These are phyloP conservation scores for Irpex sp. DNA, from an alignment of 1,284 basidiomycete species.

Conservation along the genomic window DNA sequence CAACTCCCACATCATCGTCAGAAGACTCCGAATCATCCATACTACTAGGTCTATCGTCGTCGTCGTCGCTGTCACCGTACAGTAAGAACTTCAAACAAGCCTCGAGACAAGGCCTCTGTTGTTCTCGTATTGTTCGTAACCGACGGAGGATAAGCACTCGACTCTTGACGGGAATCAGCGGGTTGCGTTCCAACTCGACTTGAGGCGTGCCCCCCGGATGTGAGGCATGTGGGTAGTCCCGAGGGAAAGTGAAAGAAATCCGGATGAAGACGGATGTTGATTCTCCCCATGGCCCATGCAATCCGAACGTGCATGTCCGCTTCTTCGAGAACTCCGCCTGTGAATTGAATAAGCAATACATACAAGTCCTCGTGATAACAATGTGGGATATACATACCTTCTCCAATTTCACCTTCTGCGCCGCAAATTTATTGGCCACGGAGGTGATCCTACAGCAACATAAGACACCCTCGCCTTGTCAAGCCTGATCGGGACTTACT, in stretches of 20 bases:
- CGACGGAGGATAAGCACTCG: slow-evolving; percentile 75
- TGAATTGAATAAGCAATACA: background rate
- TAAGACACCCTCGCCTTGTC: background rate
- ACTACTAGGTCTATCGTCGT: slow-evolving; percentile 20
- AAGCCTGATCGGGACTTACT: slow-evolving; percentile 44
- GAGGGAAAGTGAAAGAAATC: slow-evolving; percentile 88
- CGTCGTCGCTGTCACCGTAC: slow-evolving; percentile 52
- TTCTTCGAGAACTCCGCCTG: slow-evolving; percentile 81
- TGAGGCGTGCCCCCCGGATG: slow-evolving; percentile 67
- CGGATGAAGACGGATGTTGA: slow-evolving; percentile 79
- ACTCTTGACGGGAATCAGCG: slow-evolving; percentile 73
- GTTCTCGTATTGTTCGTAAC: slow-evolving; percentile 68
- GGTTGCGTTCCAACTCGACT: slow-evolving; percentile 81
- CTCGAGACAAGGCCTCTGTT: slow-evolving; percentile 76
- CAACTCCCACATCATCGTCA: slow-evolving; percentile 31
- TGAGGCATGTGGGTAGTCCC: slow-evolving; percentile 68
- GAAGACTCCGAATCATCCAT: slow-evolving; percentile 53
- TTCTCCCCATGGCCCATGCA: slow-evolving; percentile 91
- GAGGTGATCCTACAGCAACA: slow-evolving; percentile 64
- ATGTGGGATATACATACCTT: slow-evolving; percentile 47
- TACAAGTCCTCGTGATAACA: too few species aligned
- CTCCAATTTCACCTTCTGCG: slow-evolving; percentile 79
- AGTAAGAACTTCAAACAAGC: slow-evolving; percentile 78
- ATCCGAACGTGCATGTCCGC: slow-evolving; percentile 74
- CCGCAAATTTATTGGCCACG: slow-evolving; percentile 68